These are phyloP conservation scores for Xylaria sp. DNA, from an alignment of 2,329 filamentous ascomycete genomes.

Conservation along the genomic window DNA sequence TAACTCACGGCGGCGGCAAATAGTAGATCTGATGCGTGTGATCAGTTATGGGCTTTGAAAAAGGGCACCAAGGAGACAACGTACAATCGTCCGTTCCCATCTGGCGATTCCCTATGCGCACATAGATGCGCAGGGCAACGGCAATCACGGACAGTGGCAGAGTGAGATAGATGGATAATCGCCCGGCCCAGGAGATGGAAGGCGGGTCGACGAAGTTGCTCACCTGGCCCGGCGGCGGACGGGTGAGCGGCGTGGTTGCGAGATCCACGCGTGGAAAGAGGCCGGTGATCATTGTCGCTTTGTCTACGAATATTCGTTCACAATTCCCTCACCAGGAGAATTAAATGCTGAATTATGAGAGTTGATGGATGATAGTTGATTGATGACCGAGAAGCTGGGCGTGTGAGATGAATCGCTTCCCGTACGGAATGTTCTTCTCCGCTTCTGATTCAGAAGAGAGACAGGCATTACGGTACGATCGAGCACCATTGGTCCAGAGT, in stretches of 20 bases:
- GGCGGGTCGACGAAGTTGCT: neutral
- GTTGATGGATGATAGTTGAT: too few species aligned
- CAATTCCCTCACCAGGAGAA: too few species aligned
- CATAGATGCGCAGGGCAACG: neutral
- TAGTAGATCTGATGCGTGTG: neutral
- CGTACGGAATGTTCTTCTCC: too few species aligned
- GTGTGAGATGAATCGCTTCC: too few species aligned
- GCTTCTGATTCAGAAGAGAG: too few species aligned
- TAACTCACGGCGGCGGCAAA: neutral
- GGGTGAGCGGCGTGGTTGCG: neutral
- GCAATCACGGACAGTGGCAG: neutral
- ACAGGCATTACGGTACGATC: too few species aligned
- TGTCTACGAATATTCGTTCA: too few species aligned
- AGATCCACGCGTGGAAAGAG: neutral
- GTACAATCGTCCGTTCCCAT: slow-evolving; percentile 2
- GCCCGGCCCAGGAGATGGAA: neutral
- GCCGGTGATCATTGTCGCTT: neutral
- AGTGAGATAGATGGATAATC: neutral
- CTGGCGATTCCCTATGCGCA: neutral
- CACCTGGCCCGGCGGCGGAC: neutral
- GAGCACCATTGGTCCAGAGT: too few species aligned
- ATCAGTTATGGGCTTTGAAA: neutral
- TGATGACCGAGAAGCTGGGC: too few species aligned
- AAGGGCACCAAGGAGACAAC: neutral
- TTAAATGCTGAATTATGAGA: too few species aligned